Conservation (phyloP, 108 stramenopile species). For the Mediolabrus comicus region DNA sequence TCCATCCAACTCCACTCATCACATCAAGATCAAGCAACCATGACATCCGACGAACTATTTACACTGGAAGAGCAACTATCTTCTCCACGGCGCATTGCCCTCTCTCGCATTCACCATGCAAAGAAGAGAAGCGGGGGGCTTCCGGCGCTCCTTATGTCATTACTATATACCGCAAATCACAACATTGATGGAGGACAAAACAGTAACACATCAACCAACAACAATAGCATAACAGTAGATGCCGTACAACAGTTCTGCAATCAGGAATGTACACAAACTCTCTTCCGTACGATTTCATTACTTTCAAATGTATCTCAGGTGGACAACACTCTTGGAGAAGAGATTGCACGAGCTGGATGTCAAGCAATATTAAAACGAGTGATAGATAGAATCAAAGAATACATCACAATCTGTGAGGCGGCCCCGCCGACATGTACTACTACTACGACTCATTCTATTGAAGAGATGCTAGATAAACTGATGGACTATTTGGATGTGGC, state of each 20-base stretch:
- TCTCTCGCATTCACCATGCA: background rate
- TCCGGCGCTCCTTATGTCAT: conserved; percentile 1
- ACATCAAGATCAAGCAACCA: too few species aligned
- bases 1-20: too few species aligned
- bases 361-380: conserved; percentile 49
- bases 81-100: background rate
- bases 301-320: conserved; percentile 32
- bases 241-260: background rate
- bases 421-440: too few species aligned
- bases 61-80: background rate
- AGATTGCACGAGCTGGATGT: conserved; percentile 57
- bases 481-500: conserved; percentile 77
- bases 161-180: background rate
- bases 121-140: background rate
- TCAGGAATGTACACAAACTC: conserved; percentile 10
- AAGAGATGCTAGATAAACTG: conserved; percentile 62
- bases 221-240: background rate
- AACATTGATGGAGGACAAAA: background rate
- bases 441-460: conserved; percentile 17
- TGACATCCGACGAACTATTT: background rate
- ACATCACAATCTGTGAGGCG: conserved; percentile 19
- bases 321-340: conserved; percentile 64
- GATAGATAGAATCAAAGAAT: conserved; percentile 26
- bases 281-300: conserved; percentile 27
- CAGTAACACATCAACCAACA: background rate